phyloP scores from a whole-genome alignment of 2,329 filamentous ascomycete species.

The Diaporthe velutina region DNA sequence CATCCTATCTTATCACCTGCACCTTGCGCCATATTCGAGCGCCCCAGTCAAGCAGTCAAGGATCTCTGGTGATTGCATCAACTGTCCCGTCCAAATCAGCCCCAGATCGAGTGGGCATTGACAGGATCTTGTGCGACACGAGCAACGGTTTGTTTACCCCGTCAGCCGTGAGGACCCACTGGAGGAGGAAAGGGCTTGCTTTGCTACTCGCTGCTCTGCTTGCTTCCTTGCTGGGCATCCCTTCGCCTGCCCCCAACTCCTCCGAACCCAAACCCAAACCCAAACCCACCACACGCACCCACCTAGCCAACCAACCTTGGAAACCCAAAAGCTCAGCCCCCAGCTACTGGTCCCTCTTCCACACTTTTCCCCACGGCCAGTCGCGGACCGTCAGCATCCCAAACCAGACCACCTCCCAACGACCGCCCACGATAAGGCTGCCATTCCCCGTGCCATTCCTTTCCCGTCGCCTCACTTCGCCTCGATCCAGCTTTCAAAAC shows the following conservation, averaged over 20 bases:
- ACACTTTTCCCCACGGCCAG: constrained; percentile 23
- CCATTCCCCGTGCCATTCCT: constrained; percentile 37
- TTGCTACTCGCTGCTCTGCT: not conserved
- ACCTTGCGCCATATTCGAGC: not conserved
- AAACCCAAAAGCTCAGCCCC: constrained; percentile 24
- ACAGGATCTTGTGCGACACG: constrained; percentile 8
- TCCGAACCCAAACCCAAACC: constrained; percentile 2
- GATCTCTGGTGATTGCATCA: not conserved
- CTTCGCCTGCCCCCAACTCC: constrained; percentile 9
- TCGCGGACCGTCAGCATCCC: constrained; percentile 27
- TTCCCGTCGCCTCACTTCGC: constrained; percentile 31
- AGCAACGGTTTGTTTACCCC: constrained; percentile 33
- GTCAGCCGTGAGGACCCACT: constrained; percentile 14
- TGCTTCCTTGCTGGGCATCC: not conserved
- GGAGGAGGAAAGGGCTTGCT: constrained; percentile 24
- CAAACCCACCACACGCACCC: not conserved
- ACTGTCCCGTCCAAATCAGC: not conserved
- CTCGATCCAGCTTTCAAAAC: not conserved
- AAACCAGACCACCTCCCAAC: constrained; percentile 8
- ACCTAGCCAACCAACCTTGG: constrained; percentile 18
- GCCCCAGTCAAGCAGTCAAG: not conserved
- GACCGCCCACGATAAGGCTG: constrained; percentile 34
- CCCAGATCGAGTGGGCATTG: not conserved
- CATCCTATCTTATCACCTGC: not conserved
- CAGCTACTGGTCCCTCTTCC: constrained; percentile 26